phyloP scores from a whole-genome alignment of 345 rosid genomes.

The Gossypium bickii region DNA sequence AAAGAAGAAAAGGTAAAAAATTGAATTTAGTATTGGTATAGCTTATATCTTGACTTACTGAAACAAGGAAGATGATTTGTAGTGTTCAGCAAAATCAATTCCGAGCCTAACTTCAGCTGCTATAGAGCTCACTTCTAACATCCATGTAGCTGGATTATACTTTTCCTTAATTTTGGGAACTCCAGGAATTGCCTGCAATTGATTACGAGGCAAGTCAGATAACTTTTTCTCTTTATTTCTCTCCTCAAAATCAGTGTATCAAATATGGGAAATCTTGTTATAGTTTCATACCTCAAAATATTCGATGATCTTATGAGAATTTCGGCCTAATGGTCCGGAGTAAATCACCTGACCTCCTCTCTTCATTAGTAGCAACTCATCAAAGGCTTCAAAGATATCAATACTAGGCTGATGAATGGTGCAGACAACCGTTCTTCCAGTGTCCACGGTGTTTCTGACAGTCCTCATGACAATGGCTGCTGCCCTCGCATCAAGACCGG shows the following conservation, averaged over 20 bases:
- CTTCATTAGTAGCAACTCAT: neutral
- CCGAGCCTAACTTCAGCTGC: slow-evolving; percentile 66
- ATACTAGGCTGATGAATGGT: neutral
- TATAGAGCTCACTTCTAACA: slow-evolving; percentile 78
- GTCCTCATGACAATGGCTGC: neutral
- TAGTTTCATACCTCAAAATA: slow-evolving; percentile 23
- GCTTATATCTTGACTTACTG: slow-evolving; percentile 29
- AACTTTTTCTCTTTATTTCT: neutral
- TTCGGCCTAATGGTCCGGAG: neutral
- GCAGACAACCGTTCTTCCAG: neutral
- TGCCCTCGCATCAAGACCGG: slow-evolving; percentile 42
- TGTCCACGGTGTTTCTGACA: neutral
- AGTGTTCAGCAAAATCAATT: slow-evolving; percentile 65
- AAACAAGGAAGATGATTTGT: slow-evolving; percentile 47
- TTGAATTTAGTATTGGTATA: neutral
- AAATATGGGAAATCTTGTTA: neutral
- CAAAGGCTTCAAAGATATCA: neutral
- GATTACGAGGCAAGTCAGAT: slow-evolving; percentile 7
- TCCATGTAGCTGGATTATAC: slow-evolving; percentile 86
- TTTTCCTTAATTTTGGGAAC: slow-evolving; percentile 58
- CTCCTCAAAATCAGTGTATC: neutral
- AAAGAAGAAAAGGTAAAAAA: neutral
- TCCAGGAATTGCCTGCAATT: slow-evolving; percentile 50
- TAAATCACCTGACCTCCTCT: neutral
- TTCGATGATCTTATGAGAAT: neutral